Evolutionary conservation across 352 stramenopile species (phyloP), one percentile per base, ranked within the genome.

Genomic region (Phytopythium montanum): DNA sequence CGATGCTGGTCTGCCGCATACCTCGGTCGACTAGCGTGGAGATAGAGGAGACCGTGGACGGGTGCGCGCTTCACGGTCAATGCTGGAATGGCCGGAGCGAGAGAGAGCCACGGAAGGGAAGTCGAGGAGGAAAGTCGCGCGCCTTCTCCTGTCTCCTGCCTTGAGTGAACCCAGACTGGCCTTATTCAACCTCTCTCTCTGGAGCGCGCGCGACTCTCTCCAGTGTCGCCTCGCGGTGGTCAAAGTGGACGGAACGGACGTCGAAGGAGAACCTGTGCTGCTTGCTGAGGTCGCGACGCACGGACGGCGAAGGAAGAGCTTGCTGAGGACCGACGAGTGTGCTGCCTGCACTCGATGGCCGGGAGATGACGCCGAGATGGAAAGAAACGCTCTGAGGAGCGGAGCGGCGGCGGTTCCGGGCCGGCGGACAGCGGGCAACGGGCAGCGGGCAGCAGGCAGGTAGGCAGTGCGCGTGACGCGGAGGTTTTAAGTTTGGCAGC

Each of bases 121-220:
- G 41, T 1, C 25, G 42, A 49, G 26, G 42, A 25, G 21, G n/a
- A 49, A 25, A 16, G 23, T 14, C 23, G n/a, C 44, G 10, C 25
- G 13, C 28, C 28, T 36, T 29, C 42, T 26, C n/a, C 8, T 19
- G 33, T n/a, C 7, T 48, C 41, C 7, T 28, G 7, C n/a, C 1
- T 12, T 38, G 16, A 59, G 34, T 49, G 36, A n/a, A 59, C 53
- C 53, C 53, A 42, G 34, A 49, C 53, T 59, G 53, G 53, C 53
- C 38, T 38, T 41, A 28, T 45, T 45, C n/a, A 56, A 56, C 29
- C 51, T 56, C 19, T 33, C 18, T 29, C 51, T 56, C 51, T 44
- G 51, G 45, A 52, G 31, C 26, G 45, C 4, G 45, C 12, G 25
- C 1, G 25, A 0, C 31, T 36, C 31, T 36, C 13, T 25, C 16